These are phyloP conservation scores for Urtica urens DNA, from an alignment of 306 rosid species.

Conservation along the genomic window DNA sequence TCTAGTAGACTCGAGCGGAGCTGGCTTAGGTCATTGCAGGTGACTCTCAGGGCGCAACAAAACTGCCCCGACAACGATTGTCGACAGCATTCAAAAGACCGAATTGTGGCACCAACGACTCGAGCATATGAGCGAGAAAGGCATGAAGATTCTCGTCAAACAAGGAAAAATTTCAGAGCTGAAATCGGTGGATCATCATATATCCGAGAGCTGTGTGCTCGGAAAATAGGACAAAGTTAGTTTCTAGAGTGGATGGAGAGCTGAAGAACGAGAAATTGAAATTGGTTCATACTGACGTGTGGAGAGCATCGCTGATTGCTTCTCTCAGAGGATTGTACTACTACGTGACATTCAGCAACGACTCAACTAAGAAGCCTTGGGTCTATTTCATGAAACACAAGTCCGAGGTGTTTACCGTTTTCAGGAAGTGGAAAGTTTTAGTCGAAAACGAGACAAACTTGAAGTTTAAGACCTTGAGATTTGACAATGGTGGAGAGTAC, in stretches of 20 bases:
- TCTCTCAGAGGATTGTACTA: not conserved
- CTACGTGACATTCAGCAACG: not conserved
- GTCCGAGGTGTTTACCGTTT: not conserved
- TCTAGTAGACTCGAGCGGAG: too few relatives aligned
- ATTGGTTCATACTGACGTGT: not conserved
- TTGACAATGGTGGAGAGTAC: not conserved
- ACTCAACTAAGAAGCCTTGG: not conserved
- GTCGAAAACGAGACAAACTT: not conserved
- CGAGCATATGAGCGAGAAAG: slow-evolving; percentile 2
- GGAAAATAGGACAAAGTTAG: not conserved
- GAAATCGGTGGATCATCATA: not conserved
- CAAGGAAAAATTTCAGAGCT: not conserved
- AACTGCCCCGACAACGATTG: too few relatives aligned
- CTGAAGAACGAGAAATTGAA: not conserved
- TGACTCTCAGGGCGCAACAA: too few relatives aligned
- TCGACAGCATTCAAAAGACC: not conserved
- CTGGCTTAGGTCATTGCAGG: too few relatives aligned
- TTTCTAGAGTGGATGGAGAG: not conserved
- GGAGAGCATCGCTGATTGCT: not conserved
- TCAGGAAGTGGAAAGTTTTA: slow-evolving; percentile 2
- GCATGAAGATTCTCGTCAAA: not conserved
- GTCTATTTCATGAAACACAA: not conserved
- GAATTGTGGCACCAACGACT: not conserved
- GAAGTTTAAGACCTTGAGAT: not conserved
- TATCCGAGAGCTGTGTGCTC: not conserved